Conservation (phyloP, 805 yeast species). For the Zygoascus tannicola region DNA sequence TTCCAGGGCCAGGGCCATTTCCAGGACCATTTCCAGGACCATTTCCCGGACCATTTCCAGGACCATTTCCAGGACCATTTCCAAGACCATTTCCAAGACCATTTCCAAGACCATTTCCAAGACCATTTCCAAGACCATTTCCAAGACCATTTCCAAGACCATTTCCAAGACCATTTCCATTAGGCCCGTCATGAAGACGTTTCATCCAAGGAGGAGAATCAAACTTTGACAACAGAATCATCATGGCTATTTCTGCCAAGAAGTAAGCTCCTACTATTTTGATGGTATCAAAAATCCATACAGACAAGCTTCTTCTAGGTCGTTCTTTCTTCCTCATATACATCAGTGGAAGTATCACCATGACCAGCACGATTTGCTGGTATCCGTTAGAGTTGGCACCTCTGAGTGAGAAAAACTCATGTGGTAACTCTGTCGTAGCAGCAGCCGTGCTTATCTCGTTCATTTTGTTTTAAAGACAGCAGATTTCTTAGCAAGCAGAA, state of each 20-base stretch:
- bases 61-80: background rate
- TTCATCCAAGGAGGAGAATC: background rate
- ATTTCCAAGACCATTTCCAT: background rate
- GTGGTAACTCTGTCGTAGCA: background rate
- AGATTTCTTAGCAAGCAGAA: too few species aligned
- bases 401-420: background rate
- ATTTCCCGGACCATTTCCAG: background rate
- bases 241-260: slow-evolving; percentile 5
- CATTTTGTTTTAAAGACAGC: too few species aligned
- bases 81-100: background rate
- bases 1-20: background rate
- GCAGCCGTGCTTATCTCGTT: background rate
- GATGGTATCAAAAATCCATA: slow-evolving; percentile 9
- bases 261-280: slow-evolving; percentile 5
- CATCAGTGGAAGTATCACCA: slow-evolving; percentile 8
- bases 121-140: background rate
- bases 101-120: background rate
- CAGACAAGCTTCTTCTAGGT: slow-evolving; percentile 7
- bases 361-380: slow-evolving; percentile 3
- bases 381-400: background rate
- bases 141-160: background rate
- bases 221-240: background rate
- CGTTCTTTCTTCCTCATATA: slow-evolving; percentile 8
- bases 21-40: background rate
- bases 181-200: too few species aligned